Conservation (phyloP, 331 rosid species). For the Quercus tomentella region DNA sequence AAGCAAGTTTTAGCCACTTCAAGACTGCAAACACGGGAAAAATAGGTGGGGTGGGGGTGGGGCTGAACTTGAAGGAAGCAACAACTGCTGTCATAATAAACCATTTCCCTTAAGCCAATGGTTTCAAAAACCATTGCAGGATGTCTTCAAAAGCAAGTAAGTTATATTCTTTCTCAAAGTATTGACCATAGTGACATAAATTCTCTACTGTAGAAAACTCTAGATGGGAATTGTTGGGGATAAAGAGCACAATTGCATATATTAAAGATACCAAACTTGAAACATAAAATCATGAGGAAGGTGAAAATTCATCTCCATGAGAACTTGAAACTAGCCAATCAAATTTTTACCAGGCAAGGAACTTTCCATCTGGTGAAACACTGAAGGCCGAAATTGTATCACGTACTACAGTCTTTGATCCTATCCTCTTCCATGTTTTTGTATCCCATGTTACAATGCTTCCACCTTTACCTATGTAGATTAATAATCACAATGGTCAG, state of each 20-base stretch:
- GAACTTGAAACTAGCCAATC: constrained; percentile 11
- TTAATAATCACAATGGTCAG: constrained; percentile 13
- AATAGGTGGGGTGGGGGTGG: background rate
- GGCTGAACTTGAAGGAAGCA: background rate
- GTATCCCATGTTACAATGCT: constrained; percentile 80
- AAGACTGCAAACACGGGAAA: background rate
- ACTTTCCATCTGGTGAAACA: constrained; percentile 78
- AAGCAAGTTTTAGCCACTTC: background rate
- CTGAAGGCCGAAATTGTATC: constrained; percentile 62
- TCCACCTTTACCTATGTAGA: constrained; percentile 57
- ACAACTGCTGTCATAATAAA: background rate
- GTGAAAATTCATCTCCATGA: background rate
- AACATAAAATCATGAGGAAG: background rate
- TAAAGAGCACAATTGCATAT: background rate
- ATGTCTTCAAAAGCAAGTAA: background rate
- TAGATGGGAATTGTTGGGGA: background rate
- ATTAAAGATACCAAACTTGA: background rate
- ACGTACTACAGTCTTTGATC: constrained; percentile 56
- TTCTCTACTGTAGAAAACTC: background rate
- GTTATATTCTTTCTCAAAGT: background rate
- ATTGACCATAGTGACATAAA: background rate
- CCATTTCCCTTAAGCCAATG: background rate
- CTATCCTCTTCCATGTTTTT: constrained; percentile 62
- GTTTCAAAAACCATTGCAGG: background rate
- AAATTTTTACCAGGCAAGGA: constrained; percentile 72